Percentiles rank a stretch among this genome's conserved stretches.
Evolutionary conservation across 2,329 filamentous ascomycete species (phyloP).

Genomic region (Penicillium sp.): DNA sequence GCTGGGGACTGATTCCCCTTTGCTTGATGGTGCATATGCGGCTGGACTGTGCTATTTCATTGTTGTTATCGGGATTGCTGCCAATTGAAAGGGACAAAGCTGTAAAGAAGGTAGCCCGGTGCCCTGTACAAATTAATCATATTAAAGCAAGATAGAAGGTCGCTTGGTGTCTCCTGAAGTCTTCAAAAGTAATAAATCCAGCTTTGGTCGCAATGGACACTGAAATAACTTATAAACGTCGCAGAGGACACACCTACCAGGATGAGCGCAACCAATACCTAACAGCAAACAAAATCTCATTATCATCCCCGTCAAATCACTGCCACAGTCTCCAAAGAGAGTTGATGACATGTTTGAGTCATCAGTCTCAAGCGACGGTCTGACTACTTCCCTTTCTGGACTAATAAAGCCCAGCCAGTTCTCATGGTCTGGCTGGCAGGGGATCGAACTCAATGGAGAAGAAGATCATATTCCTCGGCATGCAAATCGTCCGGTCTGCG

Average conservation of each 20-base stretch:
- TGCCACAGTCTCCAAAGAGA: conserved; percentile 88
- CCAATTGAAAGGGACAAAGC: conserved; percentile 5
- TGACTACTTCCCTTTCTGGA: conserved; percentile 84
- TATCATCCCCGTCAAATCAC: conserved; percentile 86
- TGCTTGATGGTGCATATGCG: conserved; percentile 16
- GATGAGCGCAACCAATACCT: conserved; percentile 7
- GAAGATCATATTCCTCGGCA: conserved; percentile 78
- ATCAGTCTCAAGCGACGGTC: conserved; percentile 83
- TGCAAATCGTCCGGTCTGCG: conserved; percentile 73
- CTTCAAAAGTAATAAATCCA: too few relatives aligned
- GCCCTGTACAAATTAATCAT: neutral
- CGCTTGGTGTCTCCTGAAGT: too few relatives aligned
- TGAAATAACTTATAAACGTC: neutral
- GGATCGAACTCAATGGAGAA: conserved; percentile 74
- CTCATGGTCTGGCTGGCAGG: conserved; percentile 96
- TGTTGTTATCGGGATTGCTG: conserved; percentile 7
- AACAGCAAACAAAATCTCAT: conserved; percentile 43
- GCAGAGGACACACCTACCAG: neutral
- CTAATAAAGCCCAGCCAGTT: conserved; percentile 85
- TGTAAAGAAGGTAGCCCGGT: too few relatives aligned
- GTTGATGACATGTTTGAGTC: conserved; percentile 77
- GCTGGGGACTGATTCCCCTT: conserved; percentile 28
- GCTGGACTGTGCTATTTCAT: conserved; percentile 18
- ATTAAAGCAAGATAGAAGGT: neutral
- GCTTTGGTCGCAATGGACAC: neutral